Evolutionary conservation across 805 yeast genomes (phyloP).

Genomic region (Cyberlindnera sargentensis): DNA sequence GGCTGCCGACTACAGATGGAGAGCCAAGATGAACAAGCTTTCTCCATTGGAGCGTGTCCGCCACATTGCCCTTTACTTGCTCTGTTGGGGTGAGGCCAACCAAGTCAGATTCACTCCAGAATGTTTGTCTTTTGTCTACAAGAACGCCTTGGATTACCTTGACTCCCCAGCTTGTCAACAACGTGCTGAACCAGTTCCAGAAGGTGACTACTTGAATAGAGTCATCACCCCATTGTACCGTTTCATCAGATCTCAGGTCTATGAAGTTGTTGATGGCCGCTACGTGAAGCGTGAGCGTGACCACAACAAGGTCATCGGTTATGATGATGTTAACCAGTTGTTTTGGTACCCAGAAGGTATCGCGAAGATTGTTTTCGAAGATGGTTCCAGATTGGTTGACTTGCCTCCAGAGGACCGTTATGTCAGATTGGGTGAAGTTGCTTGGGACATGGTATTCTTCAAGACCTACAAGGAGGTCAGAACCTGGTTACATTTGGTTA

Average conservation of each 20-base stretch:
- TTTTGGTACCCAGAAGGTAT: slow-evolving; percentile 99
- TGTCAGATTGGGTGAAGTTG: slow-evolving; percentile 82
- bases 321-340: slow-evolving; percentile 97
- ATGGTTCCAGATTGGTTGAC: slow-evolving; percentile 88
- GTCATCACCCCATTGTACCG: slow-evolving; percentile 86
- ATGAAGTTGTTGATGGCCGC: slow-evolving; percentile 75
- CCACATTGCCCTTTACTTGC: slow-evolving; percentile 66
- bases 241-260: slow-evolving; percentile 73
- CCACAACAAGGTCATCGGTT: slow-evolving; percentile 77
- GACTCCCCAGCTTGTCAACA: slow-evolving; percentile 87
- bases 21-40: slow-evolving; percentile 65
- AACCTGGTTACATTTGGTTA: slow-evolving; percentile 93
- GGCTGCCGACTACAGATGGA: slow-evolving; percentile 80
- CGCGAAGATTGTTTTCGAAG: slow-evolving; percentile 83
- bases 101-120: slow-evolving; percentile 92
- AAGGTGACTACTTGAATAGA: slow-evolving; percentile 85
- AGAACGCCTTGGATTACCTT: slow-evolving; percentile 89
- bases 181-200: slow-evolving; percentile 75
- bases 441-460: slow-evolving; percentile 87
- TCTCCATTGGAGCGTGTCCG: slow-evolving; percentile 75
- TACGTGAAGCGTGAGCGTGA: slow-evolving; percentile 80
- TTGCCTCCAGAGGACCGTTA: slow-evolving; percentile 87
- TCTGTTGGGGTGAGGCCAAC: slow-evolving; percentile 88
- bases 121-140: slow-evolving; percentile 87
- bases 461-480: slow-evolving; percentile 94